A percentile compares a stretch with the other conserved stretches of the same genome.
These are phyloP conservation scores for Citrullus colocynthis DNA, from an alignment of 306 rosid species.

Conservation along the genomic window DNA sequence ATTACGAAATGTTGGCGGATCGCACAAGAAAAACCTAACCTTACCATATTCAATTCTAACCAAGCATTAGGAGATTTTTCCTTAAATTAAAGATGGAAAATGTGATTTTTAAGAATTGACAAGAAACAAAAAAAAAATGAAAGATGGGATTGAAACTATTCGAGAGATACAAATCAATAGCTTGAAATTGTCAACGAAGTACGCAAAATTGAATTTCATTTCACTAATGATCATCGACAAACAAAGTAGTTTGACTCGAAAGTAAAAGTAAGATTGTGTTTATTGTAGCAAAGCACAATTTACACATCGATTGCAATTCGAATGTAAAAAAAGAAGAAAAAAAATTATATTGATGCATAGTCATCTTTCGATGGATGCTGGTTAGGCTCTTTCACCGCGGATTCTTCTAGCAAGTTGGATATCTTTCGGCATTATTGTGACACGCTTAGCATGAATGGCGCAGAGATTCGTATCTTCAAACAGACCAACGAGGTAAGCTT, in stretches of 20 bases:
- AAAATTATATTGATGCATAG: background rate
- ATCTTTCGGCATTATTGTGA: background rate
- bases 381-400: conserved; percentile 8
- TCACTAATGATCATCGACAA: background rate
- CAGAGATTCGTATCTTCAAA: conserved; percentile 34
- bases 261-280: background rate
- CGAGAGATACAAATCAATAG: background rate
- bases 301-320: background rate
- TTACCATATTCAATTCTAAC: too few relatives aligned
- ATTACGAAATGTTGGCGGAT: too few relatives aligned
- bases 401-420: conserved; percentile 31
- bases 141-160: too few relatives aligned
- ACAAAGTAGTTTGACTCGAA: background rate
- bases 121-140: too few relatives aligned
- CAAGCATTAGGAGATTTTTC: too few relatives aligned
- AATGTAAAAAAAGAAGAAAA: background rate
- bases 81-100: too few relatives aligned
- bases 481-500: conserved; percentile 32
- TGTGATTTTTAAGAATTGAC: too few relatives aligned
- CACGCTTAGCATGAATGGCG: conserved; percentile 23
- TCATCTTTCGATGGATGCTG: background rate
- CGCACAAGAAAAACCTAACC: too few relatives aligned
- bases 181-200: background rate
- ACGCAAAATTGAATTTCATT: background rate
- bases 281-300: background rate